Conservation (phyloP, 371 early-diverging fungal genomes). For the Lichtheimia corymbifera region DNA sequence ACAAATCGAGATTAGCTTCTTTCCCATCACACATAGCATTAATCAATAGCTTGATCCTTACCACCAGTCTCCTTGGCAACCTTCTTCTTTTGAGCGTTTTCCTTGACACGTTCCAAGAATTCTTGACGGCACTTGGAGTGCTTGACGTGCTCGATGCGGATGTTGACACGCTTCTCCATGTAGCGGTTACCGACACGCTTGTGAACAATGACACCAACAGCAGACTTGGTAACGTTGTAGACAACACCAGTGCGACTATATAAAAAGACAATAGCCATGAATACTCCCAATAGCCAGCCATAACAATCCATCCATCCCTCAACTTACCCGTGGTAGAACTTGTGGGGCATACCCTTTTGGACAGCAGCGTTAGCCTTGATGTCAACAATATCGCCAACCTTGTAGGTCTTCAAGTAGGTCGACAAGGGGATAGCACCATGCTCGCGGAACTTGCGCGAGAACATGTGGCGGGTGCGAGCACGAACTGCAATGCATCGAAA, state of each 20-base stretch:
- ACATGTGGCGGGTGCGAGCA: constrained; percentile 98
- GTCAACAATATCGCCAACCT: constrained; percentile 63
- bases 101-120: constrained; percentile 96
- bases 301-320: neutral
- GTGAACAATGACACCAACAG: constrained; percentile 98
- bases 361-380: constrained; percentile 74
- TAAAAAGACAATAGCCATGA: neutral
- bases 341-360: constrained; percentile 99
- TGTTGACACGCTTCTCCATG: constrained; percentile 98
- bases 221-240: constrained; percentile 98
- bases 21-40: neutral
- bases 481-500: constrained; percentile 55
- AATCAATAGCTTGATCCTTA: constrained; percentile 13
- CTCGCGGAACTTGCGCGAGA: constrained; percentile 96
- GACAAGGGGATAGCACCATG: constrained; percentile 92
- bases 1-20: neutral
- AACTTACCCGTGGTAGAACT: constrained; percentile 98
- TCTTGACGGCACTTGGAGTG: constrained; percentile 99
- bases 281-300: neutral
- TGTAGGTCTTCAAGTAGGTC: constrained; percentile 97
- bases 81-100: constrained; percentile 85
- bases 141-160: constrained; percentile 98
- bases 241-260: constrained; percentile 95
- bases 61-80: constrained; percentile 73
- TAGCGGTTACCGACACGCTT: constrained; percentile 98